Conservation (phyloP, 129 eudicot genomes). For the Artemisia tridentata region DNA sequence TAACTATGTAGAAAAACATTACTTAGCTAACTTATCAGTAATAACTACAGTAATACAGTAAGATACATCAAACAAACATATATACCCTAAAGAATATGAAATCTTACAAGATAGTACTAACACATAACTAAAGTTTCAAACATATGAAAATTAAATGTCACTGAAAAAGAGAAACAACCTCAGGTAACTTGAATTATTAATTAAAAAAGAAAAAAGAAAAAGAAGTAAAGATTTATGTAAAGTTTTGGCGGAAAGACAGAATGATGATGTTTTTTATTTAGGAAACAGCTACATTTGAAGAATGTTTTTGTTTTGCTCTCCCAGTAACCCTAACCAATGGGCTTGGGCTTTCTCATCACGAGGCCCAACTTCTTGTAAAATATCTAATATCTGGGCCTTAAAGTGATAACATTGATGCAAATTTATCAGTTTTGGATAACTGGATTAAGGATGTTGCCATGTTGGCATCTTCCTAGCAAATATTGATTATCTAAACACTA, state of each 20-base stretch:
- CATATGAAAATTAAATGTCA: too few relatives aligned
- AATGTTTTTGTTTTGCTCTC: background rate
- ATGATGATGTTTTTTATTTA: background rate
- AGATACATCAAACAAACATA: background rate
- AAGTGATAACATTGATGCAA: too few relatives aligned
- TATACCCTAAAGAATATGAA: background rate
- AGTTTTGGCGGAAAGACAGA: constrained; percentile 37
- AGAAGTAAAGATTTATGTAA: background rate
- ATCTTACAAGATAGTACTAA: background rate
- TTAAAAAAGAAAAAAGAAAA: too few relatives aligned
- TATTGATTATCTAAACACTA: too few relatives aligned
- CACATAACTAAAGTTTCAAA: background rate
- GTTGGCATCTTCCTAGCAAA: too few relatives aligned
- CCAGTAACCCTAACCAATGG: constrained; percentile 26
- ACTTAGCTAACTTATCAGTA: background rate
- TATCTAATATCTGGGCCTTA: too few relatives aligned
- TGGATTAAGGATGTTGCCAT: too few relatives aligned
- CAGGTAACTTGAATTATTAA: background rate
- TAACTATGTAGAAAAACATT: background rate
- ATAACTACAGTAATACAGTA: too few relatives aligned
- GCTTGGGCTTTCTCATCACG: constrained; percentile 11
- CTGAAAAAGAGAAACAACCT: constrained; percentile 9
- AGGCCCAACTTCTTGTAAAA: background rate
- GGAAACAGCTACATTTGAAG: too few relatives aligned
- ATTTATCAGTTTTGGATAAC: too few relatives aligned